phyloP scores from a whole-genome alignment of 2,329 filamentous ascomycete species.

The Aspergillus udagawae region DNA sequence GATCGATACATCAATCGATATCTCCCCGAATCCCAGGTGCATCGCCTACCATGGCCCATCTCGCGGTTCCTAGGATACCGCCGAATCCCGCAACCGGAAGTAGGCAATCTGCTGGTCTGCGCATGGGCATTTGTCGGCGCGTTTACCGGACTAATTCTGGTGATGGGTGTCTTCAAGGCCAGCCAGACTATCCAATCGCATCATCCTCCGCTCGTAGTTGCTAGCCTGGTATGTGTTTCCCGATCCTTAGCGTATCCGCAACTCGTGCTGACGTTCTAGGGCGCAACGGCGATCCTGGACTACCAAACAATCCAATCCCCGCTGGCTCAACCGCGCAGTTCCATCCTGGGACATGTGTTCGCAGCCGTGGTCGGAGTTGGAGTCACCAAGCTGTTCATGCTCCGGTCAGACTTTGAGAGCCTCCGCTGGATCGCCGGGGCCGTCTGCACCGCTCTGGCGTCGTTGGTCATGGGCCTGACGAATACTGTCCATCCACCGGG shows the following conservation, averaged over 20 bases:
- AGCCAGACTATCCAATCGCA: not conserved
- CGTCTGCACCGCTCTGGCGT: constrained; percentile 23
- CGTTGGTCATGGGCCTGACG: constrained; percentile 32
- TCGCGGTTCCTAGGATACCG: not conserved
- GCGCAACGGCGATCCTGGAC: constrained; percentile 30
- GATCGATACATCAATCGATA: not conserved
- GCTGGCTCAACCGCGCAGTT: constrained; percentile 29
- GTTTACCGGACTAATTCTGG: not conserved
- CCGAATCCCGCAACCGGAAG: not conserved
- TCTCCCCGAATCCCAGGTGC: not conserved
- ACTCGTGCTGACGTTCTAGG: constrained; percentile 8
- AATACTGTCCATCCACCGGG: constrained; percentile 32
- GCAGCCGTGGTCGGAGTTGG: constrained; percentile 28
- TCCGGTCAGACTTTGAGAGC: constrained; percentile 27
- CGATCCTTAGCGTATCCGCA: not conserved
- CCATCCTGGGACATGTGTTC: constrained; percentile 32
- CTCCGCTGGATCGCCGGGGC: constrained; percentile 31
- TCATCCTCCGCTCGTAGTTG: not conserved
- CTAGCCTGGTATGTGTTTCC: not conserved
- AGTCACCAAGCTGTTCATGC: constrained; percentile 29
- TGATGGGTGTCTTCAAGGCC: not conserved
- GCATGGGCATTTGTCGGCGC: not conserved
- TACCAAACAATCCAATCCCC: constrained; percentile 31
- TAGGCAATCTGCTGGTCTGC: not conserved
- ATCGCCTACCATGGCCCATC: not conserved